Conservation (phyloP, 164 flowering plant genomes). For the Santalum album region DNA sequence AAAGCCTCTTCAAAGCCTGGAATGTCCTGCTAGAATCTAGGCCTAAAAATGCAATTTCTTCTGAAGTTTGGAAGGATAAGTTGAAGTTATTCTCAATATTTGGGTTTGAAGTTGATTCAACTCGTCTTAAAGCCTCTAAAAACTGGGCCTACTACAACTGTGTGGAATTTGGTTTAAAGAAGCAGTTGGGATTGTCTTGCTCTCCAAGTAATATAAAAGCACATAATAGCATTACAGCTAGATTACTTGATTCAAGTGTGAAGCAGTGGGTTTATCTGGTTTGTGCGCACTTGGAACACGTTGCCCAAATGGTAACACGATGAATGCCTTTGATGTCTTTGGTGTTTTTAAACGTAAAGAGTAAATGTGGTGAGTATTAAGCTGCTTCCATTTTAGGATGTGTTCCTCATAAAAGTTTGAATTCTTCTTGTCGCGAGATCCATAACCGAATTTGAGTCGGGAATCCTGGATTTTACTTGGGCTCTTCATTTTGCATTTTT, state of each 20-base stretch:
- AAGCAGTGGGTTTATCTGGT: slow-evolving; percentile 73
- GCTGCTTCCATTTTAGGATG: too few relatives aligned
- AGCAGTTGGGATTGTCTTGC: slow-evolving; percentile 8
- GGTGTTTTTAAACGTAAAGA: slow-evolving; percentile 31
- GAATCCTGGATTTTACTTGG: too few relatives aligned
- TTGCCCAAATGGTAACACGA: slow-evolving; percentile 62
- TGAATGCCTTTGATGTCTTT: slow-evolving; percentile 69
- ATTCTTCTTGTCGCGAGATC: too few relatives aligned
- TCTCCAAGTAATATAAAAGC: slow-evolving; percentile 13
- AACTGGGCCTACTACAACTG: slow-evolving; percentile 7
- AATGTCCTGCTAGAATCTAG: slow-evolving; percentile 18
- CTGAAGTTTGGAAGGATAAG: slow-evolving; percentile 13
- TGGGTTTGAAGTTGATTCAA: slow-evolving; percentile 10
- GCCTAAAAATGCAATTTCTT: slow-evolving; percentile 7
- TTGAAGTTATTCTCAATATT: slow-evolving; percentile 9
- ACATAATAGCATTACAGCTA: slow-evolving; percentile 37
- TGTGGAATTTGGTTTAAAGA: slow-evolving; percentile 10
- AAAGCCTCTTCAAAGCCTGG: slow-evolving; percentile 46
- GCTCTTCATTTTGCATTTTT: too few relatives aligned
- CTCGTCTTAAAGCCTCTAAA: slow-evolving; percentile 9
- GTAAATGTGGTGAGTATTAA: slow-evolving; percentile 26
- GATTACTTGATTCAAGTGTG: slow-evolving; percentile 35
- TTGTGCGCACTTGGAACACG: slow-evolving; percentile 69
- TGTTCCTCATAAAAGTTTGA: too few relatives aligned
- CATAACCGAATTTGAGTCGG: too few relatives aligned